Evolutionary conservation across 169 alveolate genomes (phyloP), one percentile per base, ranked within the genome.

Genomic region (Cytauxzoon felis): DNA sequence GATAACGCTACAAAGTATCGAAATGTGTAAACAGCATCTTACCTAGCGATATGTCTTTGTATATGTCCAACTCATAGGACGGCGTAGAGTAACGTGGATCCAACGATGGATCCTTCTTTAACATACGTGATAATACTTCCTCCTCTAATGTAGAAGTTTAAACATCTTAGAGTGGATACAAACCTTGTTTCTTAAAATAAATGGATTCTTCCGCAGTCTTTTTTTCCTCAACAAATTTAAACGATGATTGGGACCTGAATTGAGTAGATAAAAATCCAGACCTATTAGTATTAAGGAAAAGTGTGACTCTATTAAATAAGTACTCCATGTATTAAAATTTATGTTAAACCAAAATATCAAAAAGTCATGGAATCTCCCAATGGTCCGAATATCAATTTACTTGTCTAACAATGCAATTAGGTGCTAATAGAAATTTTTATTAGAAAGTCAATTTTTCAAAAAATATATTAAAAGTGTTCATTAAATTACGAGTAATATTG

Each of bases 151-250:
- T 19, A 47, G 56, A 52, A 30, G 27, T 26, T 51, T 23, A 51
- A 51, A 18, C 27, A 51, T 51, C 24, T 29, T 21, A 27, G n/a
- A 57, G 51, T 18, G 2, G 2, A 26, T 26, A 57, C 57, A 34
- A 18, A 63, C 75, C 75, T 63, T 63, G 69, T 30, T 63, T 63
- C 23, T 63, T 63, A 19, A 63, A 63, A 19, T 63, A 63, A 0
- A 49, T 53, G 18, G 75, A 16, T 47, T 63, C 75, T 18, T 63
- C 75, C 2, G 75, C 75, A 3, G 67, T 51, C 40, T 63, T 63
- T 52, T 63, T 63, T 27, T 45, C 67, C 29, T 63, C 75, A 6
- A 52, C 29, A 51, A 63, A 63, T 23, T 52, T 47, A 11, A 63
- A 49, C 40, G 75, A 52, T 32, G 75, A n/a, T n/a, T n/a, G n/a